These are phyloP conservation scores for Geranium rotundifolium DNA, from an alignment of 345 rosid genomes.

Conservation along the genomic window DNA sequence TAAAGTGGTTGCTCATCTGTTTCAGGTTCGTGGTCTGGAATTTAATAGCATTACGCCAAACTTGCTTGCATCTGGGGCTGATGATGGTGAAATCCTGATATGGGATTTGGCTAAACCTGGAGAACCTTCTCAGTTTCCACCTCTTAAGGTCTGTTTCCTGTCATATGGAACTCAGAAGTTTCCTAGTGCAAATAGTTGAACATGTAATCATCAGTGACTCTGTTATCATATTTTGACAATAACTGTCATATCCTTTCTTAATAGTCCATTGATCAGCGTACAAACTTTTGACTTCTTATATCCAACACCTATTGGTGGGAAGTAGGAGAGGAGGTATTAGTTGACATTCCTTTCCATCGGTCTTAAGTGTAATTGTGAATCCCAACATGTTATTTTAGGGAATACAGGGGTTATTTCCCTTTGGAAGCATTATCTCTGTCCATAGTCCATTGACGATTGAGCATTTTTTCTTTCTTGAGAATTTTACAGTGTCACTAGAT, in stretches of 20 bases:
- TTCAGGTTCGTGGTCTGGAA: constrained; percentile 97
- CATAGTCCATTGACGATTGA: no score
- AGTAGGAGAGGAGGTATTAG: background rate
- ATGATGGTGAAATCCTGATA: constrained; percentile 90
- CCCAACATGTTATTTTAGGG: background rate
- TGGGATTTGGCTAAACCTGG: constrained; percentile 84
- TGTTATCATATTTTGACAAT: background rate
- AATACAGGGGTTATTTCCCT: background rate
- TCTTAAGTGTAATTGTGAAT: no score
- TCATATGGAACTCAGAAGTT: background rate
- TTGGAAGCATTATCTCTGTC: background rate
- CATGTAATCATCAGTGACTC: background rate
- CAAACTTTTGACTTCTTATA: background rate
- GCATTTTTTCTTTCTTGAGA: background rate
- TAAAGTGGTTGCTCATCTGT: constrained; percentile 3
- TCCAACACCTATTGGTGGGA: background rate
- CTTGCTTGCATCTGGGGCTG: constrained; percentile 94
- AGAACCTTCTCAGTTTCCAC: constrained; percentile 79
- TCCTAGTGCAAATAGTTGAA: background rate
- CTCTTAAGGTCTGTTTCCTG: constrained; percentile 46
- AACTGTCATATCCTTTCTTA: background rate
- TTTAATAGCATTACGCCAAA: constrained; percentile 68
- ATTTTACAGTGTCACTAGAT: background rate
- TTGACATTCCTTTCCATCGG: background rate
- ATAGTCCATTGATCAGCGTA: background rate